Base-by-base conservation (phyloP, 2,329 filamentous ascomycete genomes). In the Cladosporium sp. region DNA sequence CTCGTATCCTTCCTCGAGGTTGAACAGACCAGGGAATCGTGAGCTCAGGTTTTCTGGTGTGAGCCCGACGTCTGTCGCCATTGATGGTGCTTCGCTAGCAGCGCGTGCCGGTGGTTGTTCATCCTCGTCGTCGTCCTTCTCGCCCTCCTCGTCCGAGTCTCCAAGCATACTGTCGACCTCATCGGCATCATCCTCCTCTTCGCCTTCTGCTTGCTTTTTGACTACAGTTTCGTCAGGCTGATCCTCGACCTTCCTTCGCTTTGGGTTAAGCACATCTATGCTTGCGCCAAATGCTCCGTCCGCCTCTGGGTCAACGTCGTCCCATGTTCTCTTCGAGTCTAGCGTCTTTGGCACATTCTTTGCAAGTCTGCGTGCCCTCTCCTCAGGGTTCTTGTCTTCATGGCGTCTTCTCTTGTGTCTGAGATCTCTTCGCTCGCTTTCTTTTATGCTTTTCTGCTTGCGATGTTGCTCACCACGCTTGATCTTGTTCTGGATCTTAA, bases 261-360 rank as follows among this genome's bases (percentile, higher is more conserved):
- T 83, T 52, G 81, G 74, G 35, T 79, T 69, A 67, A 80, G 76
- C n/a, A 82, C 75, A 69, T 83, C 80, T 28, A 82, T 77, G 16
- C 78, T 77, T 71, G 76, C 74, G 11, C 80, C 80, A 49, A 83
- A 72, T 26, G 64, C 69, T 28, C 66, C 71, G 46, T 76, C 78
- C 49, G 78, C 80, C 46, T 77, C 78, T 66, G 80, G 79, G 50
- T 77, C 79, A 5, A 77, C 78, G 29, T 79, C 76, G 73, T 97
- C 93, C 92, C 92, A 98, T 35, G 92, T 88, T 76, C 95, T 88
- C 82, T 97, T 97, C 72, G 88, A 87, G 72, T 97, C 93, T 66
- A 97, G 85, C 0, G 92, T 96, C 64, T 87, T 78, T 0, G 95
- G 91, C 52, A 93, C 85, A 80, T 97, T 97, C 70, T 86, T 87